Conservation (phyloP, 495 filamentous ascomycete genomes). For the Emericellopsis terricola region DNA sequence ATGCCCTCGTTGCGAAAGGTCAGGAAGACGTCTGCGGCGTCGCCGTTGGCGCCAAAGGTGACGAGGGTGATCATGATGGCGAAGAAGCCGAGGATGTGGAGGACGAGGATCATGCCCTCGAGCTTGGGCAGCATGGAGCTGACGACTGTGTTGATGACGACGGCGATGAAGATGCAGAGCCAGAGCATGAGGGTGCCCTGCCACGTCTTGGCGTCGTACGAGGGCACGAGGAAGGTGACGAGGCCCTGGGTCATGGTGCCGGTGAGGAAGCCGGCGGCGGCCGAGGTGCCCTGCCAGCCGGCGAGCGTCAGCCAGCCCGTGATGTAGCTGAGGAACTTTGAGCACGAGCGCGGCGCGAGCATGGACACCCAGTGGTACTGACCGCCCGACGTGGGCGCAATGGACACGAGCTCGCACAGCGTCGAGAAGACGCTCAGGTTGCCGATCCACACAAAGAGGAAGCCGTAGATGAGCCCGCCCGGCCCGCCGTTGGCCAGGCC, state of each 20-base stretch:
- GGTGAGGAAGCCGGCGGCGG: conserved; percentile 33
- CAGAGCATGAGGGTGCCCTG: conserved; percentile 42
- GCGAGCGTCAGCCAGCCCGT: conserved; percentile 43
- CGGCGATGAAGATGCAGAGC: conserved; percentile 27
- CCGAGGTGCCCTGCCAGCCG: conserved; percentile 40
- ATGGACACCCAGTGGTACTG: conserved; percentile 38
- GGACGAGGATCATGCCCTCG: conserved; percentile 37
- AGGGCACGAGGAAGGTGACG: conserved; percentile 30
- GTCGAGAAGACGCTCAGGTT: conserved; percentile 9
- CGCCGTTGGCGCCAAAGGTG: conserved; percentile 29
- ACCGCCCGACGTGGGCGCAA: conserved; percentile 16
- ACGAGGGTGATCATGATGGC: conserved; percentile 40
- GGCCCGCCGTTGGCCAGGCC: conserved; percentile 14
- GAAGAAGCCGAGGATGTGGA: conserved; percentile 45
- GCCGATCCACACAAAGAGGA: conserved; percentile 11
- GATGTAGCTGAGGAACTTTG: conserved; percentile 41
- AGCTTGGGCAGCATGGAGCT: conserved; percentile 34
- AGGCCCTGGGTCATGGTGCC: conserved; percentile 42
- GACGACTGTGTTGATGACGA: conserved; percentile 37
- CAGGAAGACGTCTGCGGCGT: conserved; percentile 30
- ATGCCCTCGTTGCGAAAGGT: conserved; percentile 35
- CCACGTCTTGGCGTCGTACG: conserved; percentile 31
- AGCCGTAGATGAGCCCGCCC: conserved; percentile 12
- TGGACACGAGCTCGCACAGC: conserved; percentile 13
- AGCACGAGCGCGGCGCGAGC: conserved; percentile 31